Evolutionary conservation across 2,329 filamentous ascomycete genomes (phyloP).

Genomic region (Colletotrichum sojae): DNA sequence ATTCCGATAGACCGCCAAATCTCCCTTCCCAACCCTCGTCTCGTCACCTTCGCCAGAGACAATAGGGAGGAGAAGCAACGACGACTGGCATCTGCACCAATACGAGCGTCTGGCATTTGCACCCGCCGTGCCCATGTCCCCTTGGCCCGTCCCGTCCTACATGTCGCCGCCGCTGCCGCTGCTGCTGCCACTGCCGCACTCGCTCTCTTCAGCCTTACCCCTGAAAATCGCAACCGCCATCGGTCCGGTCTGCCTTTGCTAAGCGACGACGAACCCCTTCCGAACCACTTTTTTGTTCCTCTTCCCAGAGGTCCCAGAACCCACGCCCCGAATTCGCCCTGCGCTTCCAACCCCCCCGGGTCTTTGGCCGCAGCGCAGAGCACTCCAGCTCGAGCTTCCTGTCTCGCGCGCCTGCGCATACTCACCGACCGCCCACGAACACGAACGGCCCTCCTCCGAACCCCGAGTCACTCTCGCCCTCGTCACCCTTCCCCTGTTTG

Average conservation of each 20-base stretch:
- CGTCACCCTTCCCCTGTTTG: no score
- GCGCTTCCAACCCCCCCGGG: constrained; percentile 19
- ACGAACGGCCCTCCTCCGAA: constrained; percentile 14
- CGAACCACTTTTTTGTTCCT: constrained; percentile 39
- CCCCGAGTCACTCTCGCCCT: constrained; percentile 1
- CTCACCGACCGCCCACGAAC: constrained; percentile 7
- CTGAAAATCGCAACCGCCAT: constrained; percentile 39
- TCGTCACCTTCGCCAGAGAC: constrained; percentile 4
- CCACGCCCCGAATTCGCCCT: constrained; percentile 36
- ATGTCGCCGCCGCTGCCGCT: constrained; percentile 34
- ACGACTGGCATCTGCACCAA: neutral
- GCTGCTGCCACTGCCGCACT: constrained; percentile 17
- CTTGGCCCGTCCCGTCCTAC: constrained; percentile 35
- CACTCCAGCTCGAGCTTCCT: constrained; percentile 14
- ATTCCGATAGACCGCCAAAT: constrained; percentile 18
- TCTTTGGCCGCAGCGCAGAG: constrained; percentile 8
- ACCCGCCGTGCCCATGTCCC: constrained; percentile 28
- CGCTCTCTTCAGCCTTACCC: constrained; percentile 39
- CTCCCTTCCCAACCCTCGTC: constrained; percentile 31
- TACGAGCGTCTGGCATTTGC: neutral
- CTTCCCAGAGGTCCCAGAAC: constrained; percentile 21
- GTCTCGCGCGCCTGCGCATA: constrained; percentile 10
- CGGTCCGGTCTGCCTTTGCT: constrained; percentile 26
- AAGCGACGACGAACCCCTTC: constrained; percentile 39
- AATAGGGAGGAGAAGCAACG: neutral